Percentiles rank a stretch among this genome's conserved stretches.
Conservation (phyloP, 1,139 yeast species). For the Nakaseomyces kungkrabaensis region DNA sequence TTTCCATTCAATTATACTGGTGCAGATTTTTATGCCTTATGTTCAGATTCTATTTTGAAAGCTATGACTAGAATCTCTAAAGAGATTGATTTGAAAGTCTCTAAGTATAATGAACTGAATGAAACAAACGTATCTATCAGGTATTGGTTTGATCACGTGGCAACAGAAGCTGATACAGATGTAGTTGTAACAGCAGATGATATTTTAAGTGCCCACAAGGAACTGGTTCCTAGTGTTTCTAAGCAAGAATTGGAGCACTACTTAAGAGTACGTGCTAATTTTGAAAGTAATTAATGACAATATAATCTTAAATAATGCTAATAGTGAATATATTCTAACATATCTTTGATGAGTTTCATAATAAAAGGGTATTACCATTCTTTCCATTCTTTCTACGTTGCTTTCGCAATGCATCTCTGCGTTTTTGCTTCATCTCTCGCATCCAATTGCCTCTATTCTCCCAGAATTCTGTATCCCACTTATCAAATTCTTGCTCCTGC, state of each 20-base stretch:
- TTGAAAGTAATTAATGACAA: constrained; percentile 36
- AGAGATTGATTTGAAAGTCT: constrained; percentile 59
- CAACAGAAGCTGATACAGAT: constrained; percentile 53
- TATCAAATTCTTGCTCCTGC: constrained; percentile 35
- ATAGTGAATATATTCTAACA: background rate
- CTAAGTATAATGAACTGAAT: constrained; percentile 38
- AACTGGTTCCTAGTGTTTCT: constrained; percentile 76
- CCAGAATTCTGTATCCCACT: constrained; percentile 76
- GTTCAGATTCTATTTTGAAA: constrained; percentile 89
- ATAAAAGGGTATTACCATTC: constrained; percentile 3
- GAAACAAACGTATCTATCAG: constrained; percentile 46
- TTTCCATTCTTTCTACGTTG: constrained; percentile 38
- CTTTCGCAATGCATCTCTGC: constrained; percentile 61
- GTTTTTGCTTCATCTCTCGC: constrained; percentile 62
- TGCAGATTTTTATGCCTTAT: constrained; percentile 92
- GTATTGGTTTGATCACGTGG: constrained; percentile 88
- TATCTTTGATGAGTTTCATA: too few species aligned
- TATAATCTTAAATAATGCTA: background rate
- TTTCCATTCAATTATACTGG: constrained; percentile 92
- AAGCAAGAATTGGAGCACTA: constrained; percentile 81
- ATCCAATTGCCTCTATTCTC: constrained; percentile 72
- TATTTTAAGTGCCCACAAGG: constrained; percentile 61
- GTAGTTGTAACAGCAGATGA: constrained; percentile 66
- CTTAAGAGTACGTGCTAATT: constrained; percentile 61
- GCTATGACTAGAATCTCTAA: constrained; percentile 89